These are phyloP conservation scores for Phaeomoniella chlamydospora DNA, from an alignment of 2,329 filamentous ascomycete genomes.

Conservation along the genomic window DNA sequence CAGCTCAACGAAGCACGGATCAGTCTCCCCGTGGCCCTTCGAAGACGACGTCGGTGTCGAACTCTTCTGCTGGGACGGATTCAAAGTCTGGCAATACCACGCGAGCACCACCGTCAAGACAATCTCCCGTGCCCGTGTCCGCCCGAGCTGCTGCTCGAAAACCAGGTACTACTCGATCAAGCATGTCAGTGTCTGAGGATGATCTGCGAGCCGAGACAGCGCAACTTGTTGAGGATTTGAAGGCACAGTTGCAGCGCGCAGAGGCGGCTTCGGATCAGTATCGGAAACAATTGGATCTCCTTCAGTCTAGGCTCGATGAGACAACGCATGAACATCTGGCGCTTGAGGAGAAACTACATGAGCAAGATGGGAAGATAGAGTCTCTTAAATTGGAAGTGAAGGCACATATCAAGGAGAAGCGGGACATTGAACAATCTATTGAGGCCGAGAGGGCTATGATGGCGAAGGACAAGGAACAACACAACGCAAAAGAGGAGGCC, in stretches of 20 bases:
- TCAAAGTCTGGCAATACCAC: conserved; percentile 12
- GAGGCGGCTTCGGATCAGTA: conserved; percentile 65
- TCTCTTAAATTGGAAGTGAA: conserved; percentile 70
- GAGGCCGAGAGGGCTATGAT: conserved; percentile 78
- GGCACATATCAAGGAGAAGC: conserved; percentile 66
- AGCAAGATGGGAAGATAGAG: conserved; percentile 73
- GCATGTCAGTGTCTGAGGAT: conserved; percentile 39
- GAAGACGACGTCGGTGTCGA: neutral
- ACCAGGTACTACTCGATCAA: conserved; percentile 27
- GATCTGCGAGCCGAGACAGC: conserved; percentile 68
- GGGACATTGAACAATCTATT: conserved; percentile 86
- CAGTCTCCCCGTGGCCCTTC: conserved; percentile 31
- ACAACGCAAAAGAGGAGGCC: conserved; percentile 71
- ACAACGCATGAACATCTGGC: conserved; percentile 67
- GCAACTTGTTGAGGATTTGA: conserved; percentile 68
- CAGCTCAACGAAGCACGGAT: conserved; percentile 20
- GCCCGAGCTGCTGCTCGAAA: conserved; percentile 57
- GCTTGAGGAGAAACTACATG: conserved; percentile 76
- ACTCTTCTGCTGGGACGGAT: neutral
- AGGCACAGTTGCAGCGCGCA: conserved; percentile 66
- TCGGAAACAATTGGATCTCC: conserved; percentile 69
- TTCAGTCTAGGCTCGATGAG: conserved; percentile 79
- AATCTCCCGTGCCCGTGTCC: conserved; percentile 42
- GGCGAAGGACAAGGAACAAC: conserved; percentile 84
- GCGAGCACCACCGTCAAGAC: conserved; percentile 51